Evolutionary conservation across 2,329 filamentous ascomycete genomes (phyloP), one percentile per base, ranked within the genome.

Genomic region (Cyanodermella asteris): DNA sequence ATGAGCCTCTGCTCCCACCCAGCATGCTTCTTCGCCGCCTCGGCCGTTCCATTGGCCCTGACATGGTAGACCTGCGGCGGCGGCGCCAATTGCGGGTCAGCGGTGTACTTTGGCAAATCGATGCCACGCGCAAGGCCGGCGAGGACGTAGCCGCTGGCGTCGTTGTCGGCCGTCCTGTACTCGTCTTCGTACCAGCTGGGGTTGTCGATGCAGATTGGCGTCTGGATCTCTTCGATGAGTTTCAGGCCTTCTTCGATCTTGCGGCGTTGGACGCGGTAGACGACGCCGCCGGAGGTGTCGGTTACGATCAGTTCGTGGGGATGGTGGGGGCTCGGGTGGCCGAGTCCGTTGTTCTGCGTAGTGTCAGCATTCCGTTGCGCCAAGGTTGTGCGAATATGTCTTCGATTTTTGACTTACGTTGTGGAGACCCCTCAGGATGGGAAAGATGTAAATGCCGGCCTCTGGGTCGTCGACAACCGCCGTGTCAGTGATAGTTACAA

Each of bases 171-270:
- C 1, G 45, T 47, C 2, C 51, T 44, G 22, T 57, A 67, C 0
- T 59, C 54, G 25, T 72, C 66, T 0, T 38, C 28, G 35, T 63
- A 72, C 40, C 59, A 71, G 34, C 41, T 56, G 0, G 65, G 64
- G 31, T 72, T 72, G 34, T 72, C 65, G 8, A 61, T 43, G 3
- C 48, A 35, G 2, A 48, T 47, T 18, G 59, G 53, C 3, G 64
- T 31, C 1, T 45, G 31, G 10, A 68, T 32, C 0, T 42, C 39
- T 3, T 61, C 53, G 6, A 41, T 33, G 5, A 68, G 27, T 1
- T 41, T 40, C 27, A 64, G 42, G 5, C 33, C 30, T 4, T 32
- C 30, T 4, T 35, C 26, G 2, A 35, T 28, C 1, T 20, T 20
- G 3, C 41, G 36, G 7, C 64, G n/a, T n/a, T n/a, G n/a, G n/a